Conservation (phyloP, 371 early-diverging fungal genomes). For the Lichtheimia hyalospora region DNA sequence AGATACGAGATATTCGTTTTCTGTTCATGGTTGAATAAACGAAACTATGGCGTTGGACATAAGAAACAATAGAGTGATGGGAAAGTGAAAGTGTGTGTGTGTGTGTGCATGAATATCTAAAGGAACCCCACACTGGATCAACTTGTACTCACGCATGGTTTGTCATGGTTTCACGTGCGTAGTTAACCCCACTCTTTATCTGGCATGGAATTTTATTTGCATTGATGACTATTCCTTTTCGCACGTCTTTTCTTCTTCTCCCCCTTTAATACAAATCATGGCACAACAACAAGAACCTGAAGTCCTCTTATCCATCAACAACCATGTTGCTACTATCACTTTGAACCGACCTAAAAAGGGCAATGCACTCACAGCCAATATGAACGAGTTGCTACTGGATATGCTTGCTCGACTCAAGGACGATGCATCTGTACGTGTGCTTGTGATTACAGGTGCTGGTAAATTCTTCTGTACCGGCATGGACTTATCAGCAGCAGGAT, state of each 20-base stretch:
- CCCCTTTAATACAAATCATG: not conserved
- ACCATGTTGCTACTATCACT: slow-evolving; percentile 58
- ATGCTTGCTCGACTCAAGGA: slow-evolving; percentile 44
- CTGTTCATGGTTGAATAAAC: too few species aligned
- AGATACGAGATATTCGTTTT: too few species aligned
- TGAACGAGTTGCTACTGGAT: slow-evolving; percentile 46
- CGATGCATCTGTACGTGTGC: slow-evolving; percentile 53
- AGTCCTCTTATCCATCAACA: slow-evolving; percentile 15
- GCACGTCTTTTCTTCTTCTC: not conserved
- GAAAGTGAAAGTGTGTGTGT: too few species aligned
- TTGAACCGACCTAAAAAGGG: slow-evolving; percentile 61
- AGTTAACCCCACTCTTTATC: too few species aligned
- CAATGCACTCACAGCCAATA: slow-evolving; percentile 58
- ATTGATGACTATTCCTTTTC: not conserved
- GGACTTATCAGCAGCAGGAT: slow-evolving; percentile 53
- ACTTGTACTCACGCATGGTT: too few species aligned
- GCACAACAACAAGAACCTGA: slow-evolving; percentile 9
- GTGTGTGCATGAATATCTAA: too few species aligned
- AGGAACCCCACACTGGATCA: too few species aligned
- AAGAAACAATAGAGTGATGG: too few species aligned
- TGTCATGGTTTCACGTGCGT: too few species aligned
- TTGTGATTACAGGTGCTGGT: slow-evolving; percentile 69
- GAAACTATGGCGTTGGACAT: too few species aligned
- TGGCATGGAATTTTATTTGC: not conserved
- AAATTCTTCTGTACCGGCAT: slow-evolving; percentile 79